Base-by-base conservation (phyloP, 441 rosid genomes). In the Pelargonium australe region DNA sequence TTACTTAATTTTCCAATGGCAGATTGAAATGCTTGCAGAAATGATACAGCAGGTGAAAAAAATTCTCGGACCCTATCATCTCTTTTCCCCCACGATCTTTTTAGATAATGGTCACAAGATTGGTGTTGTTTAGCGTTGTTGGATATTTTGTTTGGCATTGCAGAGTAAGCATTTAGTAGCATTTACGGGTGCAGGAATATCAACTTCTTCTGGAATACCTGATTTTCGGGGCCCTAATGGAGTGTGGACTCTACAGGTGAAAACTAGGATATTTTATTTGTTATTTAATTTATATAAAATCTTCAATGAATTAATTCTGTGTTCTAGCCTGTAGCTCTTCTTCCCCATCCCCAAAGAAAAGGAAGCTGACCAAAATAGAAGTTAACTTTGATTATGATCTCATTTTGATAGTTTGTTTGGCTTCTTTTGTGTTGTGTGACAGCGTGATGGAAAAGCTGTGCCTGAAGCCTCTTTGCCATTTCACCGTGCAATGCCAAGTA, bases 21-120 rank as follows among this genome's bases (percentile, higher is more conserved):
- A 72, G 75, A 66, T 72, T 64, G 47, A 44, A 25, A 31, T 66
- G 66, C 70, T 72, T 60, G 75, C 75, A 25, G 58, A 9, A 14
- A 58, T 72, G 66, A 66, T 72, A 66, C 45, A 67, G 43, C 2
- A 72, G 75, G 70, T 72, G 9, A 7, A 8, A 16, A 63, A 66
- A 41, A 66, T 60, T 60, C 37, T 57, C 14, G 5, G 10, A 10
- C 28, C 13, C 51, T 14, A 20, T 58, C 16, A 5, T 34, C 10
- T 23, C 14, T 16, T 12, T 40, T 31, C 2, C 11, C 11, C 1
- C 37, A 12, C n/a, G 45, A n/a, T 41, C 60, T 53, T 53, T 53
- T 53, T 13, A 53, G 60, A 53, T 6, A 5, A 53, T 5, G 60
- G 20, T 53, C 14, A 19, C 60, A 53, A 14, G 14, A 49, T 12